Evolutionary conservation across 805 yeast genomes (phyloP).

Genomic region (Candida hispaniensis): DNA sequence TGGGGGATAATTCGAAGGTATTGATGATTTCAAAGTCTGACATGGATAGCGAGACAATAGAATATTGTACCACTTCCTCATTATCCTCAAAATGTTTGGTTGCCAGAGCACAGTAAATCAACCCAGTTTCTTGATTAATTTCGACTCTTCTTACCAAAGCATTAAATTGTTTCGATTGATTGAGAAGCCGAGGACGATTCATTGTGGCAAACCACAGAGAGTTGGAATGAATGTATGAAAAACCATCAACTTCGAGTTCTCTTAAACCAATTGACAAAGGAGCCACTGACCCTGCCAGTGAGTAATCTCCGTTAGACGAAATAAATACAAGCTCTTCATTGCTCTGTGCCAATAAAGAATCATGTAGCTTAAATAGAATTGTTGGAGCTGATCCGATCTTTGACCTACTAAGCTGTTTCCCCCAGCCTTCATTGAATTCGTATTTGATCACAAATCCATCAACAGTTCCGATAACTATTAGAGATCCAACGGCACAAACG

Average conservation of each 20-base stretch:
- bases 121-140: conserved; percentile 1
- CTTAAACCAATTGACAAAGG: neutral
- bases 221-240: conserved; percentile 5
- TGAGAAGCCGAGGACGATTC: neutral
- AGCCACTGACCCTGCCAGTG: conserved; percentile 7
- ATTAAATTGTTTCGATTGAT: conserved; percentile 9
- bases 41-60: conserved; percentile 1
- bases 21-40: conserved; percentile 6
- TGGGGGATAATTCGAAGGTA: conserved; percentile 2
- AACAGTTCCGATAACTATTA: too few species aligned
- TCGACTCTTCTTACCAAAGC: conserved; percentile 8
- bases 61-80: conserved; percentile 2
- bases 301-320: neutral
- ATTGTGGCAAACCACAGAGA: conserved; percentile 6
- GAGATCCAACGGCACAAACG: too few species aligned
- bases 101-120: conserved; percentile 12
- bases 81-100: conserved; percentile 6
- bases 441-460: too few species aligned
- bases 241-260: too few species aligned
- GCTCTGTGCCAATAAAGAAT: conserved; percentile 8
- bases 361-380: too few species aligned
- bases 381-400: too few species aligned
- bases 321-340: conserved; percentile 2
- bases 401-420: too few species aligned
- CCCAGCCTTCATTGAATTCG: too few species aligned